Base-by-base conservation (phyloP, 2,329 filamentous ascomycete species). In the Epichloe baconii region DNA sequence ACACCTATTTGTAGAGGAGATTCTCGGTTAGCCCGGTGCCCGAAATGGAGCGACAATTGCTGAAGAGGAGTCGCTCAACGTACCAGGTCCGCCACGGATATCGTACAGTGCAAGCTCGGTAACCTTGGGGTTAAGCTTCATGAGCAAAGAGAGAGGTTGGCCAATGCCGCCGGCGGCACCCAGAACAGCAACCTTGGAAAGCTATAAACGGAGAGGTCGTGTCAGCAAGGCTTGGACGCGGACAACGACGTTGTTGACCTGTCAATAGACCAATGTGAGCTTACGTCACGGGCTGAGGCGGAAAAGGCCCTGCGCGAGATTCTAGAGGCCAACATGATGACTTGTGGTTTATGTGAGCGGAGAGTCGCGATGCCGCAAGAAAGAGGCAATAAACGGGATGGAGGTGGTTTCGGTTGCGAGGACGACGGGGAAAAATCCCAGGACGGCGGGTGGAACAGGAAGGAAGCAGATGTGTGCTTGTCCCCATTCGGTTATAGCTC, bases 111-210 rank as follows among this genome's bases (percentile, higher is more conserved):
- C 87, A 65, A 98, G 87, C 71, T 96, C 84, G 65, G 81, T 85
- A 63, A 97, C 91, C 67, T 87, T 82, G 63, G 90, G 88, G 85
- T 96, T 97, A 70, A 96, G 84, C 88, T 98, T 98, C 73, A 98
- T 82, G 68, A 98, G 85, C 61, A 98, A 86, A 54, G 93, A 98
- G 66, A 98, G 79, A 66, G 93, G 93, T 73, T 98, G 93, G 72
- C 93, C 93, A 76, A 98, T 98, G 74, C 93, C 93, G 76, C 93
- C 93, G 66, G 86, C 86, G 62, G 93, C 93, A 78, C 93, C 93
- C 71, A 97, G 87, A 62, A 98, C 89, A 68, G 90, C 83, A 65
- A 98, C 93, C 82, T 97, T 97, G 74, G 90, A 94, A 67, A 89
- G 82, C 93, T 98, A 60, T 44, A 31, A 54, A 31, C 53, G 54